Percentiles rank a stretch among this genome's conserved stretches.
Evolutionary conservation across 768 basidiomycete genomes (phyloP).

Genomic region (Zangia roseola): DNA sequence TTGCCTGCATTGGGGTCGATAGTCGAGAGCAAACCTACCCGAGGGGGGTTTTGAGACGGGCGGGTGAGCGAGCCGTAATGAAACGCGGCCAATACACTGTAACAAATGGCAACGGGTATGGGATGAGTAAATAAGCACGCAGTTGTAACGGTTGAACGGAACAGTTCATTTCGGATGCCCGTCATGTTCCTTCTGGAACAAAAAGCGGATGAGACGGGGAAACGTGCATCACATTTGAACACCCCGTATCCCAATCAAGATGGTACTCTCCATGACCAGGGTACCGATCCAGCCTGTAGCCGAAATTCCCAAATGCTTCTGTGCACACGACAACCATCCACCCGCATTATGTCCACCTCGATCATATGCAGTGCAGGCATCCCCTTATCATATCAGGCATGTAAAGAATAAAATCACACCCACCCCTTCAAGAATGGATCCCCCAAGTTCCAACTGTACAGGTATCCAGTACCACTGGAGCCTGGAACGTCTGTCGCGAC

Average conservation of each 20-base stretch:
- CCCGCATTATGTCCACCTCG: conserved; percentile 9
- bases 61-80: conserved; percentile 71
- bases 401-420: conserved; percentile 20
- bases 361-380: background rate
- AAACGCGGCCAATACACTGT: conserved; percentile 63
- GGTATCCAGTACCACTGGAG: conserved; percentile 48
- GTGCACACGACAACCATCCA: background rate
- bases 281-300: background rate
- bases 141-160: too few species aligned
- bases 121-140: background rate
- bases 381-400: background rate
- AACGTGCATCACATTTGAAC: background rate
- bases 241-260: conserved; percentile 3
- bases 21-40: conserved; percentile 70
- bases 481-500: conserved; percentile 62
- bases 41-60: conserved; percentile 66
- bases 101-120: background rate
- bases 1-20: conserved; percentile 55
- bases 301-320: background rate
- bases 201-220: background rate
- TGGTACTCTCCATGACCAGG: background rate
- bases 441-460: conserved; percentile 78
- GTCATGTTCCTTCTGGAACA: conserved; percentile 11
- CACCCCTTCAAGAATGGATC: conserved; percentile 76
- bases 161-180: conserved; percentile 11